Evolutionary conservation across 2,329 filamentous ascomycete species (phyloP).

Genomic region (Aspergillus sojae): DNA sequence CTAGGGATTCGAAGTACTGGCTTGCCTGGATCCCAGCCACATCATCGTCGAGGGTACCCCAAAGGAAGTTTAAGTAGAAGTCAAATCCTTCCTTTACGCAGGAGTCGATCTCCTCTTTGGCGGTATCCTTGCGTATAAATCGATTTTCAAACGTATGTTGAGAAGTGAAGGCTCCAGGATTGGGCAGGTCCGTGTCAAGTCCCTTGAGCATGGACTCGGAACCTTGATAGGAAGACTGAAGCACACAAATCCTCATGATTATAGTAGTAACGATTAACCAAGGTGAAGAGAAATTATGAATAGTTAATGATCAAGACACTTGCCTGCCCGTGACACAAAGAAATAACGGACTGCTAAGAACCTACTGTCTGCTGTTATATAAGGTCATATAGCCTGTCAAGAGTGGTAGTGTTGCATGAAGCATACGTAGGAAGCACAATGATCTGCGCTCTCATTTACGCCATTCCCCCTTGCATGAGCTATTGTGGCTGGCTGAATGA

Average conservation of each 20-base stretch:
- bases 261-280: too few species aligned
- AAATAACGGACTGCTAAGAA: too few species aligned
- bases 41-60: slow-evolving; percentile 26
- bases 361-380: too few species aligned
- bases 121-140: slow-evolving; percentile 23
- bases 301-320: too few species aligned
- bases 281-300: too few species aligned
- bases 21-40: slow-evolving; percentile 25
- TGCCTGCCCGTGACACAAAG: too few species aligned
- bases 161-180: slow-evolving; percentile 18
- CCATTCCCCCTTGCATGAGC: too few species aligned
- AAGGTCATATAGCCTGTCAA: too few species aligned
- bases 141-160: slow-evolving; percentile 24
- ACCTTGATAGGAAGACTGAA: neutral
- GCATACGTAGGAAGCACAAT: too few species aligned
- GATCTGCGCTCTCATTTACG: too few species aligned
- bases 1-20: slow-evolving; percentile 25
- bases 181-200: neutral
- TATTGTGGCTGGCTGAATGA: too few species aligned
- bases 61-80: slow-evolving; percentile 30
- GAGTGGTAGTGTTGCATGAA: too few species aligned
- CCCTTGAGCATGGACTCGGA: neutral
- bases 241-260: neutral
- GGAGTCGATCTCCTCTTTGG: slow-evolving; percentile 24
- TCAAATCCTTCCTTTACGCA: slow-evolving; percentile 22